Evolutionary conservation across 2,329 filamentous ascomycete species (phyloP), one percentile per base, ranked within the genome.

Genomic region (Leptographium radiaticola): DNA sequence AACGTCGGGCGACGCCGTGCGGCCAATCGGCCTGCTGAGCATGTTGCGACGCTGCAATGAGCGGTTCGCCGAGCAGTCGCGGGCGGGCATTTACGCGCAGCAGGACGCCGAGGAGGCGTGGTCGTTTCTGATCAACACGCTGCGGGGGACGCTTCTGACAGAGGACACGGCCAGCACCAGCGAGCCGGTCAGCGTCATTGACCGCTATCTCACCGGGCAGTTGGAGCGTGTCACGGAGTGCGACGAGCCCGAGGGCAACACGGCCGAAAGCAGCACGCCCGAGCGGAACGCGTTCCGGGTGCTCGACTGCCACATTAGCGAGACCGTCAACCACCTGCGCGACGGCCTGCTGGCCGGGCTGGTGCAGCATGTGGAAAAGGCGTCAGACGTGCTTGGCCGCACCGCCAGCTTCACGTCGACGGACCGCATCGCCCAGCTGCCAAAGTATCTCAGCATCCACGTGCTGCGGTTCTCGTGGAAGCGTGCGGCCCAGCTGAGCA

Each of bases 381-480:
- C 76, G 53, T 97, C 90, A 0, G 80, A 84, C 44, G 76, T 79
- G 4, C 76, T 98, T 9, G 87, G 77, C 54, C 81, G 88, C 46
- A 83, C 95, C 64, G 86, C 88, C 10, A 70, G 80, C 2, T 98
- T 95, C 70, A 96, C 89, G 50, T 95, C 95, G 71, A 86, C 79
- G 4, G 93, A 89, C n/a, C 82, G 84, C 65, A 94, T 98, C 62
- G 81, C 90, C 12, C 84, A 91, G 20, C 75, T 96, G 49, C 93
- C 93, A 18, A 95, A 95, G 68, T 96, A 98, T 67, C 77, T 98
- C 46, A 93, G 93, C 0, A 88, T 98, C 5, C 93, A 98, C 69
- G 95, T 98, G 67, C 87, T 98, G 54, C 88, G 93, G 59, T 98
- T 98, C 73, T 96, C 91, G 74, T 98, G 93, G 93, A 91, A 95